Evolutionary conservation across 2,329 filamentous ascomycete genomes (phyloP), one percentile per base, ranked within the genome.

Genomic region (Paecilomyces niveus): DNA sequence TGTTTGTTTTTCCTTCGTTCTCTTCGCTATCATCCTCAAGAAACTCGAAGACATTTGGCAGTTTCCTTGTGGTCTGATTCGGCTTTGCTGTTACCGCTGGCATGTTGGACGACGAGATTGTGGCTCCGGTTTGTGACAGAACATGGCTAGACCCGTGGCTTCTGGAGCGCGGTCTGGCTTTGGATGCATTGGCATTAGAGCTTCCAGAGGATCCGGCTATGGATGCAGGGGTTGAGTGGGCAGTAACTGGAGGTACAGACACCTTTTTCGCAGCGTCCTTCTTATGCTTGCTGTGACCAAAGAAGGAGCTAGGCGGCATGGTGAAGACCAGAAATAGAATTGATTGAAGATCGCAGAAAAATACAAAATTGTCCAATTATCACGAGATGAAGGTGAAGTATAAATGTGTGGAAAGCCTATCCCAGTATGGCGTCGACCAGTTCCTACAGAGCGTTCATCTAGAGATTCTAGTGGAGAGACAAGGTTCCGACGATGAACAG

Each of bases 21-120:
- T 18, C 39, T 18, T 61, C 32, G 51, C 59, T 57, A 9, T 61
- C 55, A 3, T 70, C 62, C 21, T 75, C 72, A 6, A 76, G 65
- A 53, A 72, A 76, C 52, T 76, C 68, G 62, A 76, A 76, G 8
- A 76, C 74, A 63, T 76, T 70, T 3, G 73, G 72, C 13, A 64
- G 54, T 45, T 7, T 33, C 8, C 26, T 53, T 5, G n/a, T 18
- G 6, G 15, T 31, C 26, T 59, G 55, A 24, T 26, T 18, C 22
- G 45, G 22, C n/a, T 39, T 53, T 53, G 33, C 18, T 2, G 55
- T 50, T 54, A 60, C 62, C 13, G 54, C 56, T 50, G 54, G 31
- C 26, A 57, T 26, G 55, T 53, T 18, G 57, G 54, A 24, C 57
- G 56, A 24, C 51, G 53, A 22, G 54, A 10, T 9, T 45, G 29